Evolutionary conservation across 1,139 yeast genomes (phyloP), one percentile per base, ranked within the genome.

Genomic region (Kurtzmaniella natalensis): DNA sequence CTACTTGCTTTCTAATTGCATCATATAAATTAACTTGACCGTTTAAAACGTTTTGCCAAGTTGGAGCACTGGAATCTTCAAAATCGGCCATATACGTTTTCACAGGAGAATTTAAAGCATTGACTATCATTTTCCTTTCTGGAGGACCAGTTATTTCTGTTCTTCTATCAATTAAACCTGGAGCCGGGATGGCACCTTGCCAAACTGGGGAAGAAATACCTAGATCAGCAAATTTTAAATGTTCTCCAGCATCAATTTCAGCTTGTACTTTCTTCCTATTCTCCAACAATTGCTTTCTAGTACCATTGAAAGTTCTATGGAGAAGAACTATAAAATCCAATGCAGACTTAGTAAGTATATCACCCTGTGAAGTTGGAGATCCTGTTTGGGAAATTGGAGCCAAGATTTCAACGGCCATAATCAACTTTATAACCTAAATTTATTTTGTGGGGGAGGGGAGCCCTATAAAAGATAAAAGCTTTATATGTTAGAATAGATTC

Each of bases 21-120:
- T 47, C 51, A 29, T 36, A 47, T 35, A 47, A 44, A 28, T 46
- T 43, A 21, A 47, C 45, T 30, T 47, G 51, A 9, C 51, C 51
- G 21, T 45, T 34, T 16, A 47, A 30, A 18, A 47, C 42, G 21
- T 45, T 45, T 13, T 89, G 17, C 51, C 51, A 47, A n/a, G 49
- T 44, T 14, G 51, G 51, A 14, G 51, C 30, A 18, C 38, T 25
- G 25, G 47, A 41, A 31, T 47, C 51, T 33, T 47, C 51, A 32
- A 47, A 47, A 37, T 47, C 51, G 21, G 45, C 35, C 51, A 47
- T 47, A 34, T 47, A 47, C 6, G 51, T 47, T 27, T 38, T 38
- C 11, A 46, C 51, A 3, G 46, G 43, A n/a, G 51, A 39, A 36
- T 47, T 47, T 29, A 46, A 38, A 8, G 51, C 51, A 30, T 47